Evolutionary conservation across 2,329 filamentous ascomycete genomes (phyloP), one percentile per base, ranked within the genome.

Genomic region (Calonectria montana): DNA sequence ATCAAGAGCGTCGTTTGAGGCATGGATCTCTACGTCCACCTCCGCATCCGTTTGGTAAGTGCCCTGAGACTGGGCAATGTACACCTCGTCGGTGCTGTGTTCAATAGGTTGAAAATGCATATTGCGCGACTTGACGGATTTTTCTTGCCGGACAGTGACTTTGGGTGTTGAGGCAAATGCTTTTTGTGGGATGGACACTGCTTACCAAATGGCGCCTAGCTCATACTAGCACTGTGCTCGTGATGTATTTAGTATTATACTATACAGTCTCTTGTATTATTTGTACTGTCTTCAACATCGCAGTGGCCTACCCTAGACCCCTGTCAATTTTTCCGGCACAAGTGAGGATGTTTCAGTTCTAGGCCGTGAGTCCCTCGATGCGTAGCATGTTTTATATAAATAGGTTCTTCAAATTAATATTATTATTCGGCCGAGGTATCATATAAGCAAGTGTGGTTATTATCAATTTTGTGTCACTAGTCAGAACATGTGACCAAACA

Each of bases 71-170:
- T 75, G 75, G 21, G 75, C 55, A 21, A 78, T 69, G 67, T 81
- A 78, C 45, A 73, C 74, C 35, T 82, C 80, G 25, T 82, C 79
- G 25, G 70, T 74, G 55, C 77, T 75, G 63, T 73, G 74, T 41
- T 81, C 82, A 55, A 81, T 74, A 23, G 82, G 78, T 70, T 80
- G 82, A 37, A 82, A 82, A 73, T 83, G 82, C 82, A 84, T 84
- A 27, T 21, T 69, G 53, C 27, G 29, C 35, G 64, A 29, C 12
- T 9, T 67, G 50, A 35, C 53, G 55, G 25, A 43, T 41, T 27
- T 59, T 47, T 53, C 45, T 43, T 50, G 45, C 23, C 21, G 29
- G 31, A 45, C 8, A 47, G 41, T 35, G 39, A 43, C 23, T 27
- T 68, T n/a, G n/a, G 18, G 25, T 62, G 31, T 39, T 53, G 35